Evolutionary conservation across 2,329 filamentous ascomycete genomes (phyloP).

Genomic region (Hypoxylon sp.): DNA sequence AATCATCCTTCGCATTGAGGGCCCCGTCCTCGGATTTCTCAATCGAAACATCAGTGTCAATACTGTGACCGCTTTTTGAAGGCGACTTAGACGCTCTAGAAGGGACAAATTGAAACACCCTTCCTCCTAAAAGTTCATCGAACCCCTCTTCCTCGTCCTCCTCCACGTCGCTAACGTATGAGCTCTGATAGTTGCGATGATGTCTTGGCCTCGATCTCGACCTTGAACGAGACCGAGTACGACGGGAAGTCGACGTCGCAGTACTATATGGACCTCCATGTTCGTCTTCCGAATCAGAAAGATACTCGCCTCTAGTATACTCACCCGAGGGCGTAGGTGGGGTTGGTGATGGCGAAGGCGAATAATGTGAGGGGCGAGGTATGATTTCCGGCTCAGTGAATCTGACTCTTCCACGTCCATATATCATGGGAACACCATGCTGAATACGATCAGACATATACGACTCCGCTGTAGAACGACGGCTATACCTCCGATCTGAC

Average conservation of each 20-base stretch:
- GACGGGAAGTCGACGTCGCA: slow-evolving; percentile 4
- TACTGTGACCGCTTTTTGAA: slow-evolving; percentile 28
- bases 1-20: slow-evolving; percentile 4
- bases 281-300: slow-evolving; percentile 5
- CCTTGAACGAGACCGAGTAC: slow-evolving; percentile 18
- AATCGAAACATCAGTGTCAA: slow-evolving; percentile 27
- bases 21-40: slow-evolving; percentile 27
- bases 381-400: slow-evolving; percentile 17
- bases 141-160: slow-evolving; percentile 32
- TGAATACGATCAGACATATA: slow-evolving; percentile 18
- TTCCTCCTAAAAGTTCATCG: slow-evolving; percentile 32
- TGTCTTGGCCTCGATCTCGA: slow-evolving; percentile 13
- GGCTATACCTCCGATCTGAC: not conserved
- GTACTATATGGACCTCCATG: not conserved
- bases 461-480: slow-evolving; percentile 22
- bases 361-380: slow-evolving; percentile 5
- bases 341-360: slow-evolving; percentile 2
- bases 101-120: slow-evolving; percentile 33
- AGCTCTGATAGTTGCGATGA: slow-evolving; percentile 1
- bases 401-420: slow-evolving; percentile 24
- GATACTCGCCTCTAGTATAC: not conserved
- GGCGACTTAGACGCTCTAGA: slow-evolving; percentile 23
- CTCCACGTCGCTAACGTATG: slow-evolving; percentile 14
- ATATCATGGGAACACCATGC: not conserved
- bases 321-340: not conserved